Conservation (phyloP, 2,329 filamentous ascomycete species). For the Chaetomiaceae sp. region DNA sequence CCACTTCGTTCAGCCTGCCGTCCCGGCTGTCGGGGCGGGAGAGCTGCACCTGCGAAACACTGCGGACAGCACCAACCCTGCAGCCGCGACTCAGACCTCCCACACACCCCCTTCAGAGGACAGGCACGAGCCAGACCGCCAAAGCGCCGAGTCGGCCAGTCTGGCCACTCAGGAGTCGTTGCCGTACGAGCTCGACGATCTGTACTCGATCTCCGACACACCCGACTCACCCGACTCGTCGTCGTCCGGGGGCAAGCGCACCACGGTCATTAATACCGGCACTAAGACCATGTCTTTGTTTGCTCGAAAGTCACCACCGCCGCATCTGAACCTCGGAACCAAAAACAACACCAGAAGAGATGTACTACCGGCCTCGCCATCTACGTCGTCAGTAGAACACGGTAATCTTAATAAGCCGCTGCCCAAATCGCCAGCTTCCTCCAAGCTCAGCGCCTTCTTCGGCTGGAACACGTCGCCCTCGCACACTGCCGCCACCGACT, state of each 20-base stretch:
- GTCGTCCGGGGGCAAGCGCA: conserved; percentile 21
- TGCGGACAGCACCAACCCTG: conserved; percentile 39
- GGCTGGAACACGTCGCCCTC: conserved; percentile 45
- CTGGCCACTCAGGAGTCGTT: conserved; percentile 30
- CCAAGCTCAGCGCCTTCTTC: conserved; percentile 49
- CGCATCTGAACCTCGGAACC: conserved; percentile 46
- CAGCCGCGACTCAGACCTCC: conserved; percentile 40
- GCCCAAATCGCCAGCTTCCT: conserved; percentile 48
- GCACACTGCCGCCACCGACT: conserved; percentile 45
- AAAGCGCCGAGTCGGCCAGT: conserved; percentile 38
- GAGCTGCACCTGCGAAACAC: conserved; percentile 34
- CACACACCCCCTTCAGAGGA: conserved; percentile 39
- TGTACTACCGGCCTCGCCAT: conserved; percentile 24
- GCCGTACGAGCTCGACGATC: conserved; percentile 32
- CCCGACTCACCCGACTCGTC: too few species aligned
- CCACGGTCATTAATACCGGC: conserved; percentile 35
- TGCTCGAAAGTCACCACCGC: conserved; percentile 46
- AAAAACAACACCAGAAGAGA: conserved; percentile 30
- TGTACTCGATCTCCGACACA: conserved; percentile 21
- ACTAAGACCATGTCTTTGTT: conserved; percentile 42
- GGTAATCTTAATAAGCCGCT: conserved; percentile 48
- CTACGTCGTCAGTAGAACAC: conserved; percentile 15
- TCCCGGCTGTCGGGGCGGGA: conserved; percentile 22
- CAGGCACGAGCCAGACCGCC: conserved; percentile 32
- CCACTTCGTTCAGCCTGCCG: conserved; percentile 18